phyloP scores from a whole-genome alignment of 2,329 filamentous ascomycete genomes.

The Emmonsia crescens region DNA sequence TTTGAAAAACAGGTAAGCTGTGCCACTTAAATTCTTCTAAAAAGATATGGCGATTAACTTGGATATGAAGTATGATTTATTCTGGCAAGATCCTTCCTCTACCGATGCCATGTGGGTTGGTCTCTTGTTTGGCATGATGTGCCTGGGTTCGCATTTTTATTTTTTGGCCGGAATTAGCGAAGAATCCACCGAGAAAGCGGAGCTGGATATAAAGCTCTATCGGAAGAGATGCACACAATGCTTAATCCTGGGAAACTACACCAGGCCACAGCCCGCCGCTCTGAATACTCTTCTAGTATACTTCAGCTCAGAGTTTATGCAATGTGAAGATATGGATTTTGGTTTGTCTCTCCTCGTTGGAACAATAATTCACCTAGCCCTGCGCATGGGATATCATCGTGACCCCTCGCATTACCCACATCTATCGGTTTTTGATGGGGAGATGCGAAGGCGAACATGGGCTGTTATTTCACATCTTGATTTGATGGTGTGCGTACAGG shows the following conservation, averaged over 20 bases:
- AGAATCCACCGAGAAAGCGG: background rate
- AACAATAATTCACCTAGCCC: slow-evolving; percentile 20
- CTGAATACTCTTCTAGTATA: slow-evolving; percentile 19
- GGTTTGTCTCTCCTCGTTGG: slow-evolving; percentile 21
- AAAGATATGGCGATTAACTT: background rate
- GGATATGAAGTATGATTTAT: slow-evolving; percentile 7
- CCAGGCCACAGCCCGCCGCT: slow-evolving; percentile 18
- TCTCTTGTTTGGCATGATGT: slow-evolving; percentile 7
- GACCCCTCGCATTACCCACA: slow-evolving; percentile 27
- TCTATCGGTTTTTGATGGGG: slow-evolving; percentile 25
- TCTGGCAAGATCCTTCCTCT: slow-evolving; percentile 6
- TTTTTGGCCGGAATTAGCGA: slow-evolving; percentile 1
- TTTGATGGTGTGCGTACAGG: slow-evolving; percentile 27
- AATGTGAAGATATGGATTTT: slow-evolving; percentile 14
- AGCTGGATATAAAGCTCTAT: slow-evolving; percentile 2
- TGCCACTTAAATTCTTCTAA: background rate
- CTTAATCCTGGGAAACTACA: slow-evolving; percentile 21
- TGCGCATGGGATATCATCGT: slow-evolving; percentile 35
- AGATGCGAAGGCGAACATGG: slow-evolving; percentile 29
- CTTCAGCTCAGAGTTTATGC: slow-evolving; percentile 16
- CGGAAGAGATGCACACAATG: slow-evolving; percentile 18
- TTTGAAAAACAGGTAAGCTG: slow-evolving; percentile 9
- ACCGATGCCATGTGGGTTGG: slow-evolving; percentile 8
- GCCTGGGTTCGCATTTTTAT: slow-evolving; percentile 5
- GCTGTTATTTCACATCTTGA: slow-evolving; percentile 28